Base-by-base conservation (phyloP, 352 stramenopile genomes). In the Pythium graminicola region DNA sequence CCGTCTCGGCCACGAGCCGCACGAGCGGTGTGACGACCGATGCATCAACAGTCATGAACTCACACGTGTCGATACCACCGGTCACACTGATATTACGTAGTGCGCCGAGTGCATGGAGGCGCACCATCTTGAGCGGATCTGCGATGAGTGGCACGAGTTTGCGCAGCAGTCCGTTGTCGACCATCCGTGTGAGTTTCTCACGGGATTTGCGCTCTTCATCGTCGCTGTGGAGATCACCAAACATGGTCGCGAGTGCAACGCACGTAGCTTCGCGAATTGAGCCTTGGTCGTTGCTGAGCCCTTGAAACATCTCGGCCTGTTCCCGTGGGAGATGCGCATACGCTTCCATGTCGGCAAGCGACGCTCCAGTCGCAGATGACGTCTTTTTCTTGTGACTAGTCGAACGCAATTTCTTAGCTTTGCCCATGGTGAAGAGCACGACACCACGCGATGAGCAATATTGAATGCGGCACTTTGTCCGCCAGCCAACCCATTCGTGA, bases 1-100 rank as follows among this genome's bases (percentile, higher is more conserved):
- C 70, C 44, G 67, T 74, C 50, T 89, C 75, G 2, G 67, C 45
- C 39, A 93, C 76, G 45, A 95, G 65, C 39, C 83, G 86, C 14
- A 88, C 70, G 29, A 89, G 59, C 26, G 83, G 83, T 54, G 81
- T 87, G 45, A 92, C 68, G 17, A 89, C 76, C 43, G 87, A 87
- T 48, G 86, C 70, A 16, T 53, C 57, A 26, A 24, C 33, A 14
- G 73, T 90, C 74, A 95, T 86, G 38, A 74, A 56, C 67, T 95
- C 84, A 45, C 78, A 95, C 17, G 88, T 69, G 62, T 91, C 81
- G 32, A 89, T 65, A 31, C 84, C 84, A 41, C 84, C 84, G 0
- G 82, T 88, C n/a, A 92, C 78, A 54, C 80, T 93, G 45, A 95
- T 89, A 62, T 95, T 95, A 57, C 82, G 81, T 46, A 93, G 65